Evolutionary conservation across 2,329 filamentous ascomycete species (phyloP), one percentile per base, ranked within the genome.

Genomic region (Aspergillus thermomutatus): DNA sequence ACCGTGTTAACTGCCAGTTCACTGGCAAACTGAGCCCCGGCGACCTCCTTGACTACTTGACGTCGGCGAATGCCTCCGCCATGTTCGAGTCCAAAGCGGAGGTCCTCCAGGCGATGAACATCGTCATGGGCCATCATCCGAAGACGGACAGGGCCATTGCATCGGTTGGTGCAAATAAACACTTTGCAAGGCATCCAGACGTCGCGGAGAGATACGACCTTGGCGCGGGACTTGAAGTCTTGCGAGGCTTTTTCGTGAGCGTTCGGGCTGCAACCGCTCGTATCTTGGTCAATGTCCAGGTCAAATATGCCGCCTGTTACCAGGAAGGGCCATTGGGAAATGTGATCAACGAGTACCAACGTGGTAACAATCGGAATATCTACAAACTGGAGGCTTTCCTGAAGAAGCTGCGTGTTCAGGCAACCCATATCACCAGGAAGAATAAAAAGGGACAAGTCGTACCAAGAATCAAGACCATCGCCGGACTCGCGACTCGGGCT

Each of bases 241-340:
- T 86, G 3, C 78, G 85, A 45, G 86, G 86, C 0, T 88, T 83
- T 69, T 87, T 83, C 64, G 76, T 83, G 10, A 87, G 83, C 64
- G 81, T 85, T 28, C 82, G 86, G 4, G 79, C 83, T 1, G 80
- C 83, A 2, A 82, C 83, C 14, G 79, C 78, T 41, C 78, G 84
- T 3, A 72, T 88, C 4, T 66, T 88, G 0, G 68, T 88, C 11
- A 88, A 89, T 55, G 74, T 88, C 3, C 86, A 88, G 56, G 83
- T 87, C 26, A 83, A 83, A 8, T 81, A 82, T 47, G 77, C 79
- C 2, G 83, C 84, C 0, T 87, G 85, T 64, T 85, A 84, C 69
- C 76, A 82, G 60, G 63, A 76, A 1, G 76, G 75, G 0, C 69
- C 72, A 2, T 68, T 86, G 21, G 54, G 51, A 3, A 34, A 61